A percentile compares a stretch with the other conserved stretches of the same genome.
Conservation (phyloP, 768 basidiomycete species). For the Asterophora lycoperdoides region DNA sequence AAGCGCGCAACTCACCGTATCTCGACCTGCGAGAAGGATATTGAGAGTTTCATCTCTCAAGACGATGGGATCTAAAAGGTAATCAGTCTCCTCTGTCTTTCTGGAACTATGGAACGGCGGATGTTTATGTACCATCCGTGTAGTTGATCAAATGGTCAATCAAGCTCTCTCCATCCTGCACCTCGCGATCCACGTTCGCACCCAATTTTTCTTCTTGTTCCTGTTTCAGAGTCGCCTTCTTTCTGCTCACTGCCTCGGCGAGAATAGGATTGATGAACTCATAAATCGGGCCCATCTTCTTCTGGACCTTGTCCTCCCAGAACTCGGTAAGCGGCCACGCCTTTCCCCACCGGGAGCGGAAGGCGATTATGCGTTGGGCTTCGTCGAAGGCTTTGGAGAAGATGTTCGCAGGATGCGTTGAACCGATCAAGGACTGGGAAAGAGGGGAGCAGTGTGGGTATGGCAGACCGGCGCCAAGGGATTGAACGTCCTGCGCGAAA, state of each 20-base stretch:
- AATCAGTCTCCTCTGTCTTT: background rate
- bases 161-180: constrained; percentile 39
- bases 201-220: constrained; percentile 12
- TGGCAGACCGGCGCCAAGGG: constrained; percentile 45
- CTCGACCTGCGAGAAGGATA: constrained; percentile 53
- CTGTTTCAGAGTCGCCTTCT: constrained; percentile 4
- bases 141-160: constrained; percentile 48
- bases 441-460: constrained; percentile 36
- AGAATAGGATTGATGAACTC: constrained; percentile 54
- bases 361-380: constrained; percentile 35
- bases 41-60: constrained; percentile 53
- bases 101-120: constrained; percentile 2
- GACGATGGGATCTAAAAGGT: constrained; percentile 26
- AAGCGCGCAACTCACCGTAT: constrained; percentile 36
- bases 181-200: constrained; percentile 22
- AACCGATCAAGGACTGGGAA: constrained; percentile 23
- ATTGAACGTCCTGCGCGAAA: constrained; percentile 49
- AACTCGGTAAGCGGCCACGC: constrained; percentile 53
- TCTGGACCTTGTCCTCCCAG: constrained; percentile 40
- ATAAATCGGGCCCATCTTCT: constrained; percentile 44
- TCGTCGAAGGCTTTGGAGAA: constrained; percentile 49
- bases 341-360: constrained; percentile 34
- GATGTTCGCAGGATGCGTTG: constrained; percentile 32
- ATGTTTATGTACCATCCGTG: constrained; percentile 39
- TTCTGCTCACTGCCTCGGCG: constrained; percentile 38